Evolutionary conservation across 2,329 filamentous ascomycete genomes (phyloP).

Genomic region (Ambrosiella cleistominuta): DNA sequence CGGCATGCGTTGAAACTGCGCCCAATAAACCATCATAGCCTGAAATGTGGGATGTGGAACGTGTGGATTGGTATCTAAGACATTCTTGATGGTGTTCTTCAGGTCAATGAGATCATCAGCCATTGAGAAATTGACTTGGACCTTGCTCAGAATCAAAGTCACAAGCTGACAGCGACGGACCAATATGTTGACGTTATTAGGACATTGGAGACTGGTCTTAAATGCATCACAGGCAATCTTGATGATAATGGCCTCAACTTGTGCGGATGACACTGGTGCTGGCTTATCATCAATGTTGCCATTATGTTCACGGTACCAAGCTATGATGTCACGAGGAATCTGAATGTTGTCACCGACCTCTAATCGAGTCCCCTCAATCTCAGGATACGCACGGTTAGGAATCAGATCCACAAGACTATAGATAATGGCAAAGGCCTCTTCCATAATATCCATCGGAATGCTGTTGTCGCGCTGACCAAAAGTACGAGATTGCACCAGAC

Average conservation of each 20-base stretch:
- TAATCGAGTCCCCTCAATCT: constrained; percentile 11
- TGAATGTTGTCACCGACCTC: constrained; percentile 20
- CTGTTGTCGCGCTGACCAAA: not conserved
- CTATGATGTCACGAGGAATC: constrained; percentile 40
- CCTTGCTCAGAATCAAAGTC: constrained; percentile 38
- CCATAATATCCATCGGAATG: constrained; percentile 13
- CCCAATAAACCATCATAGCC: constrained; percentile 32
- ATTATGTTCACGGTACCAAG: constrained; percentile 54
- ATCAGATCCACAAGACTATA: constrained; percentile 43
- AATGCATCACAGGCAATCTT: constrained; percentile 35
- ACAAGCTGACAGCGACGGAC: constrained; percentile 42
- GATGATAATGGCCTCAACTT: constrained; percentile 39
- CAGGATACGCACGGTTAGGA: constrained; percentile 44
- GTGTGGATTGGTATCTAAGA: constrained; percentile 28
- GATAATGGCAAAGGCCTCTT: constrained; percentile 30
- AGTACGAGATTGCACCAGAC: constrained; percentile 7
- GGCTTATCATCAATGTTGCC: constrained; percentile 46
- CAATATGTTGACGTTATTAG: constrained; percentile 28
- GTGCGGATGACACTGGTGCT: constrained; percentile 38
- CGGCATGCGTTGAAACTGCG: constrained; percentile 1
- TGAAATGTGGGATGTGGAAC: constrained; percentile 39
- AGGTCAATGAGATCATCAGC: constrained; percentile 1
- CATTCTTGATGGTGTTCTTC: constrained; percentile 21
- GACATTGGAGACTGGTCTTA: constrained; percentile 28
- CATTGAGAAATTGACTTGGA: constrained; percentile 12